Base-by-base conservation (phyloP, 768 basidiomycete genomes). In the Collybia mongolica region DNA sequence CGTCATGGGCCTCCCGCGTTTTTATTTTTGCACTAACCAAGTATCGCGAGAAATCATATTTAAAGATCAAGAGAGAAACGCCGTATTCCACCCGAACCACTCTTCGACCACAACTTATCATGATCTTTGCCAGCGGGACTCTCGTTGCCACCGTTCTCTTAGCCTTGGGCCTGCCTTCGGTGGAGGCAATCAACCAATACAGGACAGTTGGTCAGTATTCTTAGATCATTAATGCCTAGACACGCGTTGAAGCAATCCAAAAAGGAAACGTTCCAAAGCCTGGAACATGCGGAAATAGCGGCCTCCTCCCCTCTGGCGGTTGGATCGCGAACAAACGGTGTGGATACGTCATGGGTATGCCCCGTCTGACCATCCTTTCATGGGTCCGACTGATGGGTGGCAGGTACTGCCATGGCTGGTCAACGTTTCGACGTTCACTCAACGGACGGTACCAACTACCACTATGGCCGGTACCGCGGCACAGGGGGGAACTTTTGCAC, bases 271-370 rank as follows among this genome's bases (percentile, higher is more conserved):
- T 57, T 14, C 62, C 58, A 3, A 64, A 64, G 37, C 62, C 60
- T 8, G 52, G 40, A 15, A 58, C 62, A 11, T 64, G 60, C 35
- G 60, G 60, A 17, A 61, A 64, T 22, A 57, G 53, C 15, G 60
- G 60, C 6, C 7, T 52, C 24, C 55, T 64, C 9, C 58, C 62
- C 6, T 56, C 50, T 11, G 62, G 58, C 6, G 62, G 62, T 2
- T 64, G 60, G 62, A 64, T 61, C 40, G 60, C 62, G 17, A 64
- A 64, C 39, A 64, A 64, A 32, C 39, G 54, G 49, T 64, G 60
- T 43, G 62, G 62, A 39, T 64, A 64, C 39, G 57, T 64, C 14
- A 60, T 64, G 60, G 60, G 62, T 59, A 36, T 24, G n/a, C 28
- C 28, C 9, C 19, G 1, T 7, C 26, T 26, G 15, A 38, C 20